Evolutionary conservation across 495 filamentous ascomycete genomes (phyloP).

Genomic region (Aspergillus ostianus): DNA sequence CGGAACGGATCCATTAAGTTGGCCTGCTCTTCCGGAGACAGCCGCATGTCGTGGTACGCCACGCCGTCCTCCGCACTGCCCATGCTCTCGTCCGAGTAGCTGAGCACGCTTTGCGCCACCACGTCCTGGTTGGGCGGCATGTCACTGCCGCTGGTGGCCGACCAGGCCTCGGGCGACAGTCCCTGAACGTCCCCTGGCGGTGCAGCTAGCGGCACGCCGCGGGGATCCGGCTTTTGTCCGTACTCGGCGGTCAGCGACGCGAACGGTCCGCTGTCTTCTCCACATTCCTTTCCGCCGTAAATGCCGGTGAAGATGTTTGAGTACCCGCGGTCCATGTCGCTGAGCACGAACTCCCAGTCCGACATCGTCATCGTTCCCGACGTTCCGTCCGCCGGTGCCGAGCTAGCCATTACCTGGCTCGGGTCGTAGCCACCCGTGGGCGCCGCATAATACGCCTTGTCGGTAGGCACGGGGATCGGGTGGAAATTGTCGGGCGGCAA

Average conservation of each 20-base stretch:
- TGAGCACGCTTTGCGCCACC: constrained; percentile 65
- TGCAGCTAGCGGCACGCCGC: constrained; percentile 17
- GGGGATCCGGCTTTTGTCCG: constrained; percentile 26
- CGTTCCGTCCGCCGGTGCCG: constrained; percentile 31
- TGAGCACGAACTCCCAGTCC: constrained; percentile 78
- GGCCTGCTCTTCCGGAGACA: constrained; percentile 31
- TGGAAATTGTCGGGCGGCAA: constrained; percentile 36
- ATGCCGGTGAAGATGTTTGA: constrained; percentile 82
- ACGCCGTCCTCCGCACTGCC: constrained; percentile 49
- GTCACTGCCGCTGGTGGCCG: constrained; percentile 39
- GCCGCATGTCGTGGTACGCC: constrained; percentile 20
- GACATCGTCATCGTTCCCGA: constrained; percentile 50
- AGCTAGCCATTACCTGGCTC: constrained; percentile 30
- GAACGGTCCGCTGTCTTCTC: constrained; percentile 44
- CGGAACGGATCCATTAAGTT: constrained; percentile 42
- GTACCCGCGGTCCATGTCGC: constrained; percentile 72
- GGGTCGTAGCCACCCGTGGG: constrained; percentile 29
- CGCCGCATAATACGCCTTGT: constrained; percentile 11
- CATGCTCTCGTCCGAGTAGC: constrained; percentile 75
- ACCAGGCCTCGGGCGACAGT: constrained; percentile 43
- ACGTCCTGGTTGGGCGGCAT: constrained; percentile 34
- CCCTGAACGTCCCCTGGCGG: constrained; percentile 32
- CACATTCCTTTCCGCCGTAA: constrained; percentile 66
- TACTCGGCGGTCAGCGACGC: constrained; percentile 44
- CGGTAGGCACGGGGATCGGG: constrained; percentile 13